Base-by-base conservation (phyloP, 2,329 filamentous ascomycete species). In the Epicoccum sorghinum region DNA sequence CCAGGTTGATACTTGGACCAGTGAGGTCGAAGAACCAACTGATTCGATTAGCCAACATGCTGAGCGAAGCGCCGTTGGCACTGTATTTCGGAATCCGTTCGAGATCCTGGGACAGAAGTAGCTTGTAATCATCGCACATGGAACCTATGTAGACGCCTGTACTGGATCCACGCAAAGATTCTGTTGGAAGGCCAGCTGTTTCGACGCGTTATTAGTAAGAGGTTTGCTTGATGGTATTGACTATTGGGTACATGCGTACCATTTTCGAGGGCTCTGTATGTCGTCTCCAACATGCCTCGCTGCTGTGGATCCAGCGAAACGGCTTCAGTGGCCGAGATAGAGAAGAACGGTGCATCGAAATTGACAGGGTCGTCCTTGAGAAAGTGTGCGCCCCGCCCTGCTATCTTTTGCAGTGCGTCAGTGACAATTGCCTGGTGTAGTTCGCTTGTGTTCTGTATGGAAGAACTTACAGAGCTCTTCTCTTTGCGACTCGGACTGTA, bases 191-290 rank as follows among this genome's bases (percentile, higher is more conserved):
- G 10, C 32, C 32, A 1, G 32, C 32, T 29, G 4, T 29, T 29
- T 9, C 6, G 27, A 29, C 6, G 9, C 9, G 3, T 29, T 2
- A 9, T 29, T 29, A 29, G 27, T 3, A 29, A 29, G 27, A 29
- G 27, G 27, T 6, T 9, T 29, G 27, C 27, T 2, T 29, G 27
- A 29, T 29, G 27, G 4, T 7, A 2, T 29, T 9, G 65, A 18
- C 4, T 54, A 25, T 1, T 56, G 10, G 3, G 47, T 1, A 10
- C 25, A 35, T 60, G 48, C 4, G 57, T 55, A 5, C 55, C 33
- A 4, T 40, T 39, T 44, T 76, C 75, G 0, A 83, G 53, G 2
- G 74, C 71, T 12, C 32, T 14, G 40, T 44, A 29, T 25, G 43
- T 32, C 41, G 37, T 45, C 42, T 52, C 25, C 33, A 72, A 43